Percentiles rank a stretch among this genome's conserved stretches.
phyloP scores from a whole-genome alignment of 2,329 filamentous ascomycete species.

The Annulohypoxylon truncatum region DNA sequence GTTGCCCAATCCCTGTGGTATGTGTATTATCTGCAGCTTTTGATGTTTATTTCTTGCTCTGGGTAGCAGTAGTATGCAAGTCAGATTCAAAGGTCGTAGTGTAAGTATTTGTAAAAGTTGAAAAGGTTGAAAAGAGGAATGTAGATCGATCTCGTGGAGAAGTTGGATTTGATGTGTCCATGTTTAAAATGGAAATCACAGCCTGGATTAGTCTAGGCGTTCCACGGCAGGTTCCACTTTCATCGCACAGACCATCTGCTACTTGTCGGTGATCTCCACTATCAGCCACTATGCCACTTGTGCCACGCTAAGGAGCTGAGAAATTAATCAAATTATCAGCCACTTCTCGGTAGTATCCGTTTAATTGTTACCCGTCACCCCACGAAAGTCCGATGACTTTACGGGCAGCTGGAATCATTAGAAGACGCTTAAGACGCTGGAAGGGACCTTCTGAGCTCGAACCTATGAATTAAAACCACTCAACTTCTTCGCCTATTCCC shows the following conservation, averaged over 20 bases:
- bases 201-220: neutral
- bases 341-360: slow-evolving; percentile 27
- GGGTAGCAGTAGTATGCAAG: slow-evolving; percentile 16
- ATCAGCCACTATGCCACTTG: slow-evolving; percentile 2
- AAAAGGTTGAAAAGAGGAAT: neutral
- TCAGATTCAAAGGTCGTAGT: neutral
- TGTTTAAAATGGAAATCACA: slow-evolving; percentile 1
- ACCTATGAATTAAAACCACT: neutral
- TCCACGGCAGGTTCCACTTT: neutral
- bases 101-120: slow-evolving; percentile 4
- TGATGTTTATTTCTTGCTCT: neutral
- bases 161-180: slow-evolving; percentile 4
- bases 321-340: slow-evolving; percentile 5
- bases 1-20: slow-evolving; percentile 22
- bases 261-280: neutral
- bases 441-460: neutral
- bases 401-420: slow-evolving; percentile 11
- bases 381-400: slow-evolving; percentile 29
- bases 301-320: neutral
- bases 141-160: slow-evolving; percentile 3
- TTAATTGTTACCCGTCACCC: slow-evolving; percentile 24
- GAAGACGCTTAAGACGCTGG: neutral
- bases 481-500: slow-evolving; percentile 5
- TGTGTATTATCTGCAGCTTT: neutral
- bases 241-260: neutral